Base-by-base conservation (phyloP, 2,329 filamentous ascomycete genomes). In the Alternaria postmessia region DNA sequence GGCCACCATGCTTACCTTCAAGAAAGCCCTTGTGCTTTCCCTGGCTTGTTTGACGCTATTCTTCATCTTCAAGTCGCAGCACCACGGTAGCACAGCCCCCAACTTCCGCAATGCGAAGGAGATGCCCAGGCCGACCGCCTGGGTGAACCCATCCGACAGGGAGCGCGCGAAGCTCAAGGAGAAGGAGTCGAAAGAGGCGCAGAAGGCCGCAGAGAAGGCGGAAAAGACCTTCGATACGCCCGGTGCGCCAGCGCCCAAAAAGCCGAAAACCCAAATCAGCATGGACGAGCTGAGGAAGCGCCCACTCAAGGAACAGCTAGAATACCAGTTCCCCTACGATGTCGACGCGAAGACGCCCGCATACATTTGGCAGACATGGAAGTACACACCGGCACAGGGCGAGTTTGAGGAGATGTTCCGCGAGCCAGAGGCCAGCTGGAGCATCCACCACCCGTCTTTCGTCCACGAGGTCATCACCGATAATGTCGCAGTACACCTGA, bases 311-410 rank as follows among this genome's bases (percentile, higher is more conserved):
- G 82, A 97, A 65, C 87, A 95, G 81, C 87, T 99, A 58, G 90
- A 89, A 53, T 97, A 96, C 82, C 91, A 96, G 70, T 98, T 95
- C 79, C 93, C 94, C 20, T 99, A 98, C 84, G 91, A 97, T 73
- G 85, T 94, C 64, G 88, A 93, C 74, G 80, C 85, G 69, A 96
- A 94, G 78, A 98, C 98, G 78, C 95, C 95, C 3, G 94, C 93
- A 57, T 98, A 97, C 83, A 96, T 99, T 75, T 99, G 95, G 95
- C 95, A 99, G 84, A 99, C 95, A 14, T 99, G 95, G 95, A 97
- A 96, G 79, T 90, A 88, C 73, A 91, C 88, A 1, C 94, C 94
- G 0, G 86, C 89, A 1, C 91, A 92, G 22, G 84, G 87, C 51
- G 85, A 91, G 63, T 99, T 99, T 75, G 81, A 80, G 11, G 87